phyloP scores from a whole-genome alignment of 139 green algal genomes.

The Picochlorum sp. region DNA sequence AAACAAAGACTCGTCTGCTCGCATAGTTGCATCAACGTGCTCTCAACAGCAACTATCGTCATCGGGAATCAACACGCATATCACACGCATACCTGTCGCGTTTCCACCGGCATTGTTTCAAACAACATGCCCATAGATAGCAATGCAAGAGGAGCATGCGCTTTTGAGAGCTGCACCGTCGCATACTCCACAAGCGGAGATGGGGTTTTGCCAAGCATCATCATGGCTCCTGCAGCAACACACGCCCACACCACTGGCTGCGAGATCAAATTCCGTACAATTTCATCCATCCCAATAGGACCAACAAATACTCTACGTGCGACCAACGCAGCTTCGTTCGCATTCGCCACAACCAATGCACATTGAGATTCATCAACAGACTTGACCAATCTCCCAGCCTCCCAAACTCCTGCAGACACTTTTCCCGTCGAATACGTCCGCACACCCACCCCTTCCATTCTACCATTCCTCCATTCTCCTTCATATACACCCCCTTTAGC shows the following conservation, averaged over 20 bases:
- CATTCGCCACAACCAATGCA: slow-evolving; percentile 51
- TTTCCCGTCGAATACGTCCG: slow-evolving; percentile 57
- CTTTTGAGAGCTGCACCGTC: slow-evolving; percentile 12
- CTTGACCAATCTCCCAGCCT: slow-evolving; percentile 38
- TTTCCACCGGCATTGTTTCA: background rate
- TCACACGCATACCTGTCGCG: slow-evolving; percentile 10
- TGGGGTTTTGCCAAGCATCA: no score
- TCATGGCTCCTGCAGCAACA: background rate
- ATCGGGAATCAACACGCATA: background rate
- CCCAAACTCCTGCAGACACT: slow-evolving; percentile 58
- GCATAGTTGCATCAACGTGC: background rate
- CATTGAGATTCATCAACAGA: slow-evolving; percentile 62
- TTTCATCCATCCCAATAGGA: background rate
- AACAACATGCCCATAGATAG: slow-evolving; percentile 19
- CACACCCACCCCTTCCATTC: slow-evolving; percentile 56
- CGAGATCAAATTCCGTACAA: slow-evolving; percentile 5
- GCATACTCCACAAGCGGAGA: background rate
- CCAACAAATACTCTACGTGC: slow-evolving; percentile 35
- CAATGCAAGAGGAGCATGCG: slow-evolving; percentile 23
- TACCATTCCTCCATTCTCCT: slow-evolving; percentile 65
- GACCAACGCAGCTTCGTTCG: slow-evolving; percentile 47
- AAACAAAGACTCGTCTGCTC: background rate
- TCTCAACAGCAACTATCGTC: background rate
- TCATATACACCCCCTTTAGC: slow-evolving; percentile 72
- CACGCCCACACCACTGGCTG: slow-evolving; percentile 25